Base-by-base conservation (phyloP, 768 basidiomycete species). In the Calocera viscosa region DNA sequence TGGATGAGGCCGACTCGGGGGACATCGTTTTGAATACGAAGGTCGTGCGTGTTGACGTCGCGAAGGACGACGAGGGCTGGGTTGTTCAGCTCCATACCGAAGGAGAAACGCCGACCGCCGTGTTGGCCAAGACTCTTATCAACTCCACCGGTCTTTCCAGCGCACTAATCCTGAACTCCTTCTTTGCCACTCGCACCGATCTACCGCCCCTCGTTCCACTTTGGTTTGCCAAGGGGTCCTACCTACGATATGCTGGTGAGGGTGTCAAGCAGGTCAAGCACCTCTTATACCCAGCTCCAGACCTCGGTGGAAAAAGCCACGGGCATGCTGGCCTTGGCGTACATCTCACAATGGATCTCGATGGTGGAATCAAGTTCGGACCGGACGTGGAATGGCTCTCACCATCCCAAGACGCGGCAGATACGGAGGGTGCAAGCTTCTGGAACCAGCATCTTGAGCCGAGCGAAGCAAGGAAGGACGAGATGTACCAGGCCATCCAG, bases 251-350 rank as follows among this genome's bases (percentile, higher is more conserved):
- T 76, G 81, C 82, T 63, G 94, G 94, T 5, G 86, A 86, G 0
- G 93, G 92, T 0, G 80, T 88, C 43, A 64, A 24, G 16, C 74
- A 80, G 14, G 80, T 96, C 66, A 81, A 81, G 2, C 87, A 86
- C 70, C 83, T 99, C 68, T 85, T 99, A 72, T 97, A 99, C 77
- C 94, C 95, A 1, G 94, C 90, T 69, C 94, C 95, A 2, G 73
- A 76, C 64, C 68, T 70, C 0, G 73, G 70, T 19, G 68, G 47
- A 64, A 67, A 63, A 40, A 63, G 67, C 64, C 67, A 72, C 68
- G 69, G 84, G 7, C 90, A 95, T 73, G 87, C 90, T 68, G 89
- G 90, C 1, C 81, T 97, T 7, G 95, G 96, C 1, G 94, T 93
- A 12, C 96, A 97, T 77, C 80, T 97, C 28, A 93, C 92, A 30